Evolutionary conservation across 140 eudicot genomes (phyloP), one percentile per base, ranked within the genome.

Genomic region (Ambrosia hybrid): DNA sequence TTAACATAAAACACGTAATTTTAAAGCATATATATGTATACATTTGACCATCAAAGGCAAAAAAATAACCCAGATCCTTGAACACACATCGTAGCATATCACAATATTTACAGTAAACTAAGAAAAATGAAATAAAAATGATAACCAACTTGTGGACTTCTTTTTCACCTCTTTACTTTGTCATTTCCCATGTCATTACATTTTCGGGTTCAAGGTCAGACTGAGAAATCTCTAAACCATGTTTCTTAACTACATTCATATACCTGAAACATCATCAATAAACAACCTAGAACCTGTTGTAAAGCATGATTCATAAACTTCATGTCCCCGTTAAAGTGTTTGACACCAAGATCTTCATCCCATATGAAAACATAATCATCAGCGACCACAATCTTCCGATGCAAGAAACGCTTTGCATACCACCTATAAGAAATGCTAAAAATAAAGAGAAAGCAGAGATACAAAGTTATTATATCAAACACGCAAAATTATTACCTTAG

Each of bases 121-220:
- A n/a, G n/a, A n/a, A n/a, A n/a, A n/a, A n/a, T n/a, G n/a, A n/a
- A n/a, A n/a, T n/a, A n/a, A n/a, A n/a, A 45, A 52, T 53, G 13
- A 56, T 62, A 76, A 70, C 90, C 5, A 81, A 92, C 98, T 92
- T 92, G 92, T 92, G 98, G 67, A 92, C 98, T 92, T 92, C 98
- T 79, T 79, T 85, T 71, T 92, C 96, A 56, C 90, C 98, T 75
- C 96, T 83, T 79, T 95, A 83, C 79, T 89, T 92, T 16, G 96
- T 92, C 98, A 92, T 92, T 79, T 92, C 88, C 98, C 98, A 92
- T 5, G 98, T 92, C 70, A 86, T 82, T 11, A 95, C 96, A 81
- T 87, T 89, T 72, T 89, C 85, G 70, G 98, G 96, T 64, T 92
- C 98, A 76, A 92, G 96, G 66, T 96, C 98, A 43, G 98, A 96